Conservation (phyloP, 495 filamentous ascomycete genomes). For the Neurospora discreta region DNA sequence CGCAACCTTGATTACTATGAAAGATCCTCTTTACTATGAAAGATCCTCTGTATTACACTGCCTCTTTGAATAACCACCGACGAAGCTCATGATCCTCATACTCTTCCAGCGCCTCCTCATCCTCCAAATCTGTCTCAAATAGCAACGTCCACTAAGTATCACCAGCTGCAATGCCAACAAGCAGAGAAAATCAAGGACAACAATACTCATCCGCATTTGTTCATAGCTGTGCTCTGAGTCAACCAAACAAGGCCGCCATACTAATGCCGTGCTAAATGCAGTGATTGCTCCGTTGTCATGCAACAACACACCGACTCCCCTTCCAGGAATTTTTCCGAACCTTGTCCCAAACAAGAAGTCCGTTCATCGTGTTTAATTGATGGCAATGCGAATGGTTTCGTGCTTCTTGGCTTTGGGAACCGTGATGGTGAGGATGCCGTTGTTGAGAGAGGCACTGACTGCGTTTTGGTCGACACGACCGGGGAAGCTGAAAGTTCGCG, state of each 20-base stretch:
- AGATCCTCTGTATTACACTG: not conserved
- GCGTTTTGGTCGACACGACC: slow-evolving; percentile 60
- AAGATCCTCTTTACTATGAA: not conserved
- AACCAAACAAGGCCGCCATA: not conserved
- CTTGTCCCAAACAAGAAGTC: not conserved
- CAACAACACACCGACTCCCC: not conserved
- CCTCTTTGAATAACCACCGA: not conserved
- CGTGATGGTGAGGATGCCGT: slow-evolving; percentile 51
- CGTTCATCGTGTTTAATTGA: slow-evolving; percentile 2
- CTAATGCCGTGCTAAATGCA: not conserved
- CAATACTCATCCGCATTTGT: not conserved
- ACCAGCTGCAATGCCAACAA: not conserved
- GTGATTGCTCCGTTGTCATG: not conserved
- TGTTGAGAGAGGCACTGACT: slow-evolving; percentile 54
- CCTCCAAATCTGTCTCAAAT: not conserved
- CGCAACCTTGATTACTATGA: not conserved
- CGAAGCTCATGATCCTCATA: not conserved
- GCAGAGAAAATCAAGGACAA: not conserved
- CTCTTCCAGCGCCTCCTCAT: not conserved
- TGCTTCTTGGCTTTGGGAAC: slow-evolving; percentile 63
- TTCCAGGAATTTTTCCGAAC: not conserved
- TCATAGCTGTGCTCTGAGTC: not conserved
- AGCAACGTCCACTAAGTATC: not conserved
- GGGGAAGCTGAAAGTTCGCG: slow-evolving; percentile 69
- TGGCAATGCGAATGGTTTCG: slow-evolving; percentile 11